A percentile compares a stretch with the other conserved stretches of the same genome.
phyloP scores from a whole-genome alignment of 2,329 filamentous ascomycete genomes.

The Leptographium lundbergii region DNA sequence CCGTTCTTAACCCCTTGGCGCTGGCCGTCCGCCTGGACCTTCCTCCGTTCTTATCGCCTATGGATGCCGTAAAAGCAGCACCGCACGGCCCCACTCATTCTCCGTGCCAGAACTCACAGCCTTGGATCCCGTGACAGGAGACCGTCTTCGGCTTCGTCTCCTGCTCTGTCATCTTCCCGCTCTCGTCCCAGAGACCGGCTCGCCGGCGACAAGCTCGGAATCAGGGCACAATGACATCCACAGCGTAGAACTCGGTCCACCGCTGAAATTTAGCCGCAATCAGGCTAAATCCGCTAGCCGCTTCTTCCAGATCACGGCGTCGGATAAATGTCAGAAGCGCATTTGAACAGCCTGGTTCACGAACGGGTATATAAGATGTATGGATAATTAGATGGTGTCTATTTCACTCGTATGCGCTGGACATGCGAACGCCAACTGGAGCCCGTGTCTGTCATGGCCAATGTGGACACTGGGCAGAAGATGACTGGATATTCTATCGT shows the following conservation, averaged over 20 bases:
- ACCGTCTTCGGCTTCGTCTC: neutral
- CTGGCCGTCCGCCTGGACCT: neutral
- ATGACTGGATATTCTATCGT: neutral
- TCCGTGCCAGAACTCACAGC: neutral
- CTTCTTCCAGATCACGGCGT: neutral
- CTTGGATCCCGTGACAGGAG: neutral
- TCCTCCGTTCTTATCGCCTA: neutral
- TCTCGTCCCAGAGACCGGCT: neutral
- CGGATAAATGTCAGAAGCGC: neutral
- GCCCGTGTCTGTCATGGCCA: no score
- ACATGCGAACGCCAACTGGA: neutral
- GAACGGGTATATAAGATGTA: neutral
- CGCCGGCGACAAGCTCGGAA: neutral
- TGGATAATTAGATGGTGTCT: no score
- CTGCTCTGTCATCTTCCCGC: neutral
- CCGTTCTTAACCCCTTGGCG: neutral
- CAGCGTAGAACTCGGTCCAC: neutral
- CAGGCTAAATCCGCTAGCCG: neutral
- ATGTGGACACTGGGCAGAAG: neutral
- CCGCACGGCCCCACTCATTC: neutral
- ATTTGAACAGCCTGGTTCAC: neutral
- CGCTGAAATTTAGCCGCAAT: neutral
- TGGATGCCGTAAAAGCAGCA: neutral
- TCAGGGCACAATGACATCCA: neutral
- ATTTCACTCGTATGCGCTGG: neutral